phyloP scores from a whole-genome alignment of 345 rosid species.

The Jatropha curcas region DNA sequence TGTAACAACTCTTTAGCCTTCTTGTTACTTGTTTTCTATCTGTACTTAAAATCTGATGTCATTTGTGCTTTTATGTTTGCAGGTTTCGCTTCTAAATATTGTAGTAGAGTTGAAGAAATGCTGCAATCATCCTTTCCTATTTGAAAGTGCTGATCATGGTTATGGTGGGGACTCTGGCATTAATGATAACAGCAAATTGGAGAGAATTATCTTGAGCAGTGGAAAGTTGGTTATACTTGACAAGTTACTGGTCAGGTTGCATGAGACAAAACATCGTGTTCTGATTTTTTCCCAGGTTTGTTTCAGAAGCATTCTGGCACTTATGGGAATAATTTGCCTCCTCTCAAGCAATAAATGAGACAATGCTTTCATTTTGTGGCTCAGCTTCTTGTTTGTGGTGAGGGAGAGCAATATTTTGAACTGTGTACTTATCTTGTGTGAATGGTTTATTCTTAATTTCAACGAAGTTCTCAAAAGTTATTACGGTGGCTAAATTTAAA shows the following conservation, averaged over 20 bases:
- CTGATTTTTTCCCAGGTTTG: conserved; percentile 96
- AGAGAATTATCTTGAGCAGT: conserved; percentile 91
- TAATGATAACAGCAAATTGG: conserved; percentile 76
- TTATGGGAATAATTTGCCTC: background rate
- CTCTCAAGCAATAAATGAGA: conserved; percentile 17
- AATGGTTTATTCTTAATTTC: background rate
- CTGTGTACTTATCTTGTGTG: background rate
- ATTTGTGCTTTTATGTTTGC: conserved; percentile 9
- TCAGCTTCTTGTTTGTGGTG: background rate
- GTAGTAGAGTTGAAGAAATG: conserved; percentile 99
- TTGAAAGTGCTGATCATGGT: conserved; percentile 99
- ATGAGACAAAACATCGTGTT: conserved; percentile 96
- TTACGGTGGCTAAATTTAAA: background rate
- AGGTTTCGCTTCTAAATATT: conserved; percentile 98
- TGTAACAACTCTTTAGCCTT: background rate
- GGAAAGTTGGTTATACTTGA: conserved; percentile 98
- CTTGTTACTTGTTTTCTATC: background rate
- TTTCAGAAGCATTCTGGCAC: conserved; percentile 9
- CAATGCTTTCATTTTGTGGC: background rate
- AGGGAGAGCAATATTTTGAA: background rate
- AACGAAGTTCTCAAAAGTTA: background rate
- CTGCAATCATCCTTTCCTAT: conserved; percentile 98
- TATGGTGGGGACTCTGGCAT: conserved; percentile 76
- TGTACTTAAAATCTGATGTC: background rate
- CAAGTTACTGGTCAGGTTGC: conserved; percentile 90